Percentiles rank a stretch among this genome's conserved stretches.
Conservation (phyloP, 352 stramenopile species). For the Globisporangium uncinulatum region DNA sequence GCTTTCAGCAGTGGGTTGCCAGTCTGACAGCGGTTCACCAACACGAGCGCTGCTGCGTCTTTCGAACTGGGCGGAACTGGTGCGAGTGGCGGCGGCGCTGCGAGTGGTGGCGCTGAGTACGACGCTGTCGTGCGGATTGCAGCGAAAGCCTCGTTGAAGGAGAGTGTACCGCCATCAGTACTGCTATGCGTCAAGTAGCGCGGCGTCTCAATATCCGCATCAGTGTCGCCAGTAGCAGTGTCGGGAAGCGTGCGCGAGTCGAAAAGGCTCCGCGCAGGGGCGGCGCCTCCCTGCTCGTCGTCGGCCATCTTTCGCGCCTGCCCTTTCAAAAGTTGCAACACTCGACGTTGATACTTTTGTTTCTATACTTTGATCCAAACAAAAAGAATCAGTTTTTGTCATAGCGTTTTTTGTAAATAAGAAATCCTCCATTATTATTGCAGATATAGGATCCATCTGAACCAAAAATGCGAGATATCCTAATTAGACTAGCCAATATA, state of each 20-base stretch:
- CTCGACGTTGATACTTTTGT: too few species aligned
- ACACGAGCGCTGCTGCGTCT: slow-evolving; percentile 54
- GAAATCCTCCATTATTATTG: background rate
- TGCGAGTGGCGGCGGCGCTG: slow-evolving; percentile 4
- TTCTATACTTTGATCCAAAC: too few species aligned
- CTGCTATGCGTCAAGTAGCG: slow-evolving; percentile 34
- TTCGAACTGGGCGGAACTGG: slow-evolving; percentile 11
- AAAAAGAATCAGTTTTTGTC: background rate
- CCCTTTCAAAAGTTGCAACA: background rate
- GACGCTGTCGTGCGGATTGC: slow-evolving; percentile 48
- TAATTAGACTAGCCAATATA: background rate
- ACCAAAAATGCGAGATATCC: background rate
- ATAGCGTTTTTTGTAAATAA: background rate
- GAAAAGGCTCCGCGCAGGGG: slow-evolving; percentile 29
- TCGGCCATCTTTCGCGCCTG: background rate
- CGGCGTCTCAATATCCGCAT: slow-evolving; percentile 13
- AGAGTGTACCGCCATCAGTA: slow-evolving; percentile 15
- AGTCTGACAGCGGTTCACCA: slow-evolving; percentile 83
- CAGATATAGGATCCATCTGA: background rate
- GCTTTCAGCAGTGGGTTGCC: slow-evolving; percentile 92
- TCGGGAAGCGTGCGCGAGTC: slow-evolving; percentile 32
- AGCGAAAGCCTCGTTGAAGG: slow-evolving; percentile 57
- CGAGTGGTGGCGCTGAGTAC: slow-evolving; percentile 27
- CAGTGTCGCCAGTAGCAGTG: background rate
- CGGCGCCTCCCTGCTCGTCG: background rate